Base-by-base conservation (phyloP, 2,329 filamentous ascomycete genomes). In the Geosmithia morbida region DNA sequence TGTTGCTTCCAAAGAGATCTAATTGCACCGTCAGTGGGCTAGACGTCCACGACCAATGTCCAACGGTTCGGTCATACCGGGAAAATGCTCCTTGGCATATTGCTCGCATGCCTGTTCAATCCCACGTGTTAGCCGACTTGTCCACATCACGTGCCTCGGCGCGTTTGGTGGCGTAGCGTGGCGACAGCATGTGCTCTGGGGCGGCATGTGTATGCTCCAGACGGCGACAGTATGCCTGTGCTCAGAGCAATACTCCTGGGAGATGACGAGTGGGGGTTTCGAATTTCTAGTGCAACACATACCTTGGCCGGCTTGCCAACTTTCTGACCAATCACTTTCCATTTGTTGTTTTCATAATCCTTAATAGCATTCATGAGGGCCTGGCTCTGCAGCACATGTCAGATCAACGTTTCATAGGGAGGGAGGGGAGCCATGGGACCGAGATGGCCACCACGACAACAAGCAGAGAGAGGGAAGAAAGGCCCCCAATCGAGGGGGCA, bases 301-400 rank as follows among this genome's bases (percentile, higher is more conserved):
- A 65, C 62, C 81, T 98, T 98, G 56, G 92, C 92, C 45, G 92
- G 92, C 68, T 98, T 98, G 59, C 89, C 88, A 56, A 98, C 87
- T 66, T 97, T 97, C 63, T 87, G 83, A 37, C 92, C 92, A 60
- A 97, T 97, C 22, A 83, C 81, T 68, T 97, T 97, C 92, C 92
- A 98, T 64, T 97, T 97, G 65, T 94, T 96, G 61, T 87, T 84
- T 63, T 98, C 92, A 67, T 97, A 97, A 62, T 98, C 92, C 67
- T 95, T 96, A 68, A 98, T 98, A 29, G 92, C 92, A 53, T 85
- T 87, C 54, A 94, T 77, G 50, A 98, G 69, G 39, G 85, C 85
- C 56, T 81, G 76, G 59, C 81, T 87, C 78, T 87, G 72, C 52
- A 55, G 26, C 16, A 22, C 13, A 20, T 43, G 41, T 43, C 41